Conservation (phyloP, 805 yeast species). For the Candida lessepsii region DNA sequence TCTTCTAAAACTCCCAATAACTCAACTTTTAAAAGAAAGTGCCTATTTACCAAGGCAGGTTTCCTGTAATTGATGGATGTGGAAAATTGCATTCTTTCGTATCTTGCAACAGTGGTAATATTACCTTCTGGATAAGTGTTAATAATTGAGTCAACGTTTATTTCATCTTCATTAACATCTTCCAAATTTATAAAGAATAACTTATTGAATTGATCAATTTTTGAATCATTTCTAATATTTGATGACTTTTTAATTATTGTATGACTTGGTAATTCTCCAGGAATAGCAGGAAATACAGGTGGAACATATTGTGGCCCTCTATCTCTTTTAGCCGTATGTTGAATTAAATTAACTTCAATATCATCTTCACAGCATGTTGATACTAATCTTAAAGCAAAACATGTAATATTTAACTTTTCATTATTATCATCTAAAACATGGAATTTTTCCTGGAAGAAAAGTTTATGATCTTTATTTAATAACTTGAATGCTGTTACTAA, state of each 20-base stretch:
- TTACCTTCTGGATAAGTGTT: conserved; percentile 47
- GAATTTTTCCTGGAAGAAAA: conserved; percentile 32
- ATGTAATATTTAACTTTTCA: conserved; percentile 29
- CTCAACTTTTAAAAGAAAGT: conserved; percentile 52
- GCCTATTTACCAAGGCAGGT: conserved; percentile 43
- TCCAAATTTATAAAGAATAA: conserved; percentile 42
- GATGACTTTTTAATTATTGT: conserved; percentile 55
- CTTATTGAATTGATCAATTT: conserved; percentile 52
- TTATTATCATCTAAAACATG: conserved; percentile 26
- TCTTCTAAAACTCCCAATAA: conserved; percentile 45
- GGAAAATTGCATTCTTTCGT: conserved; percentile 67
- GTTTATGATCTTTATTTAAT: conserved; percentile 24
- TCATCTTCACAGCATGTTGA: conserved; percentile 55
- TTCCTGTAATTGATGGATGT: conserved; percentile 49
- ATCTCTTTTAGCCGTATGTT: conserved; percentile 75
- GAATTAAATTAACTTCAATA: conserved; percentile 49
- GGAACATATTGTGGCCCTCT: conserved; percentile 67
- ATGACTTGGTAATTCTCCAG: conserved; percentile 59
- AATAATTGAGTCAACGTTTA: conserved; percentile 24
- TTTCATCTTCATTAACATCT: background rate
- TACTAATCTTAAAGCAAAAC: conserved; percentile 53
- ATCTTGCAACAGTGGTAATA: conserved; percentile 58
- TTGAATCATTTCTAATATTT: conserved; percentile 55
- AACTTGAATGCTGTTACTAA: conserved; percentile 55
- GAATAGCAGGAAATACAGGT: conserved; percentile 52